phyloP scores from a whole-genome alignment of 495 filamentous ascomycete species.

The Schizothecium vesticola region DNA sequence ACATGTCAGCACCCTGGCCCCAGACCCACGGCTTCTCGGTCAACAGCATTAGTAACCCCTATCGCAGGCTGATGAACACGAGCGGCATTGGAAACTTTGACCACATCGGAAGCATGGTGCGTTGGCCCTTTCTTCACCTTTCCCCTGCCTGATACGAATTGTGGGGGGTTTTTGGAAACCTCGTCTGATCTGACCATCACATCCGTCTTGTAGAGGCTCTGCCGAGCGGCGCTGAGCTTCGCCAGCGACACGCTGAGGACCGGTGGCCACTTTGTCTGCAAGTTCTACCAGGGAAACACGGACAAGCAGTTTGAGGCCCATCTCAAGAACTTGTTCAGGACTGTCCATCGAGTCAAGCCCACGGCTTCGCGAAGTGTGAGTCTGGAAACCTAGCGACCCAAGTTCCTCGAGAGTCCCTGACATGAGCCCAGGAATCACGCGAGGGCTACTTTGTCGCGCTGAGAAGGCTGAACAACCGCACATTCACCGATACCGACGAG shows the following conservation, averaged over 20 bases:
- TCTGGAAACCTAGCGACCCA: conserved; percentile 1
- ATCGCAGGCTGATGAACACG: conserved; percentile 98
- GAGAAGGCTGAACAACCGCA: conserved; percentile 47
- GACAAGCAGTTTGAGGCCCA: conserved; percentile 70
- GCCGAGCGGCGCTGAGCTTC: conserved; percentile 76
- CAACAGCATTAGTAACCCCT: conserved; percentile 85
- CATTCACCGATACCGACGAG: conserved; percentile 20
- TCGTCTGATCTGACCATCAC: not conserved
- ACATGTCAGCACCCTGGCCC: conserved; percentile 97
- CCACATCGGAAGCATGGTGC: conserved; percentile 92
- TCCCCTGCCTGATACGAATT: not conserved
- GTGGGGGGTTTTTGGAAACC: not conserved
- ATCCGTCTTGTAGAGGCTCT: conserved; percentile 63
- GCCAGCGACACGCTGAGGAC: conserved; percentile 73
- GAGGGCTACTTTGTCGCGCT: conserved; percentile 84
- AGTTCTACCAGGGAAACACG: conserved; percentile 89
- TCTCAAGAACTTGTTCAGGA: conserved; percentile 67
- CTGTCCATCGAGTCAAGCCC: conserved; percentile 81
- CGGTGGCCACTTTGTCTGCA: conserved; percentile 89
- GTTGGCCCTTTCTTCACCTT: conserved; percentile 24
- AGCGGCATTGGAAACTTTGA: conserved; percentile 81
- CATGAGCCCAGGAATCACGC: conserved; percentile 67
- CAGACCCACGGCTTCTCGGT: conserved; percentile 72
- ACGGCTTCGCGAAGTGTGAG: conserved; percentile 80
- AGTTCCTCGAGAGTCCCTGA: not conserved